These are phyloP conservation scores for Agrocybe chaxingu DNA, from an alignment of 768 basidiomycete species.

Conservation along the genomic window DNA sequence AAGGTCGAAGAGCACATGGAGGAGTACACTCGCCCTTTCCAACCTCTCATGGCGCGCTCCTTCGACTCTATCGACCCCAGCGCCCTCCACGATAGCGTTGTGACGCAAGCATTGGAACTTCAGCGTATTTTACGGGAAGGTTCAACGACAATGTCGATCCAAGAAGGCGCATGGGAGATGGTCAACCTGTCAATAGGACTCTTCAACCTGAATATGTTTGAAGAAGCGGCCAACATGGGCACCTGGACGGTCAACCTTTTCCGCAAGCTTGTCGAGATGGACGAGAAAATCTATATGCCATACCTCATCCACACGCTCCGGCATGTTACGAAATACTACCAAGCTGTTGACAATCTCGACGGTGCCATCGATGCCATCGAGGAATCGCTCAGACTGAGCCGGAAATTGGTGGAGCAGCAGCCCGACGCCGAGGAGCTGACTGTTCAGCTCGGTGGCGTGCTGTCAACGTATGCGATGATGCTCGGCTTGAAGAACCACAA, in stretches of 20 bases:
- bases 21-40: conserved; percentile 8
- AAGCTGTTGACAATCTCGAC: conserved; percentile 4
- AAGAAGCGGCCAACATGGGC: conserved; percentile 12
- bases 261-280: conserved; percentile 6
- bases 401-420: neutral
- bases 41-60: neutral
- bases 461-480: conserved; percentile 5
- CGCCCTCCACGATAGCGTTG: conserved; percentile 5
- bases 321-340: conserved; percentile 4
- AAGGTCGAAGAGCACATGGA: conserved; percentile 9
- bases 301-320: conserved; percentile 9
- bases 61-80: conserved; percentile 1
- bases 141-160: conserved; percentile 8
- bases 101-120: conserved; percentile 7
- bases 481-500: conserved; percentile 1
- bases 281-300: conserved; percentile 7
- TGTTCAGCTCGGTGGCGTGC: conserved; percentile 6
- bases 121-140: conserved; percentile 7
- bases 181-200: conserved; percentile 14
- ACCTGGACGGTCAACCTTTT: conserved; percentile 14
- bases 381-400: conserved; percentile 5
- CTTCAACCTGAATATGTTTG: conserved; percentile 8
- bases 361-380: conserved; percentile 3
- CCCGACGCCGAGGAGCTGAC: conserved; percentile 1
- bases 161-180: conserved; percentile 15